phyloP scores from a whole-genome alignment of 2,329 filamentous ascomycete species.

The Neoarthrinium moseri region DNA sequence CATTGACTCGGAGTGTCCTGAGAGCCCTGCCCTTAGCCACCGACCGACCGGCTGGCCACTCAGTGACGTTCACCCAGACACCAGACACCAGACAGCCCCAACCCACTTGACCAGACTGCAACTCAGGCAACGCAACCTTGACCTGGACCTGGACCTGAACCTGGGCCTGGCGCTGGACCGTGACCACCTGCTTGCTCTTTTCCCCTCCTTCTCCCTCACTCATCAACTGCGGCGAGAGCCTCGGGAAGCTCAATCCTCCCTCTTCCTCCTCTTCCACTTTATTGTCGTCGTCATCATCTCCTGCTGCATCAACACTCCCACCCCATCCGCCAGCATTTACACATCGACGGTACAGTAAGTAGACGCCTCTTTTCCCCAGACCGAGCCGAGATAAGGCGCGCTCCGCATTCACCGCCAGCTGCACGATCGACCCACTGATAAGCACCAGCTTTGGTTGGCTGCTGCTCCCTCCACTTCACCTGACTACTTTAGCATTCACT shows the following conservation, averaged over 20 bases:
- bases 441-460: background rate
- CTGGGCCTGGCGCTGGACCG: background rate
- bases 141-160: constrained; percentile 4
- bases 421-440: background rate
- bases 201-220: background rate
- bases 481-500: background rate
- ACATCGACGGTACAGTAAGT: no score
- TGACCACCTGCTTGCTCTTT: constrained; percentile 1
- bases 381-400: background rate
- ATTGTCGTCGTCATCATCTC: background rate
- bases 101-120: no score
- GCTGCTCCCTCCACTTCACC: background rate
- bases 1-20: no score
- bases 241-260: background rate
- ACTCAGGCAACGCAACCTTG: no score
- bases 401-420: background rate
- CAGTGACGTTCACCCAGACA: no score
- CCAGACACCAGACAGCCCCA: no score
- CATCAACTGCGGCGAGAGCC: background rate
- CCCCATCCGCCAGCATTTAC: background rate
- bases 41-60: no score
- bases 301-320: background rate
- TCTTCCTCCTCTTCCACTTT: background rate
- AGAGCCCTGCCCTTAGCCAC: no score
- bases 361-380: background rate